A percentile compares a stretch with the other conserved stretches of the same genome.
Evolutionary conservation across 805 yeast genomes (phyloP).

Genomic region (Lipomyces chichibuensis): DNA sequence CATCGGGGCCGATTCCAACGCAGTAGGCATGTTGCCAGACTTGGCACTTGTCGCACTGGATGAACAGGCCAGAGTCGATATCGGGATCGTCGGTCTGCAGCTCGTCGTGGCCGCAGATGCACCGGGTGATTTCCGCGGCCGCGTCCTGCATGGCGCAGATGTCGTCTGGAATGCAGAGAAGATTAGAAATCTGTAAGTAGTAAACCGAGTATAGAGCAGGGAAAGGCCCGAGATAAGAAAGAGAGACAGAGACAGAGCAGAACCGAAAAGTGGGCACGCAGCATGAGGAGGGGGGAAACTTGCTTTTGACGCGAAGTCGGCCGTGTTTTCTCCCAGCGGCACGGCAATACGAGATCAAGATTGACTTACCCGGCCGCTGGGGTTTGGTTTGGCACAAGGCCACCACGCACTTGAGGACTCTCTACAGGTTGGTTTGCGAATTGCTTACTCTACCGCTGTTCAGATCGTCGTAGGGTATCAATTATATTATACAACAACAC

Average conservation of each 20-base stretch:
- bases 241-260: background rate
- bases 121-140: conserved; percentile 55
- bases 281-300: background rate
- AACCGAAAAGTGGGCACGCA: background rate
- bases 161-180: background rate
- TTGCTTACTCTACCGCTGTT: background rate
- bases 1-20: conserved; percentile 77
- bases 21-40: conserved; percentile 99
- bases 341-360: background rate
- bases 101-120: conserved; percentile 59
- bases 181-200: background rate
- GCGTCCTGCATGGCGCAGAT: conserved; percentile 12
- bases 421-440: background rate
- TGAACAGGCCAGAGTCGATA: conserved; percentile 91
- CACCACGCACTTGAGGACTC: background rate
- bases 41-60: conserved; percentile 92
- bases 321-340: background rate
- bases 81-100: conserved; percentile 49
- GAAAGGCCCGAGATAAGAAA: background rate
- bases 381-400: background rate
- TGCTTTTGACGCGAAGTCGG: background rate
- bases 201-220: background rate
- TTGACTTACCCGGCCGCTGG: background rate
- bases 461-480: background rate
- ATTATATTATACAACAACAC: background rate